These are phyloP conservation scores for Inga oerstediana DNA, from an alignment of 306 rosid genomes.

Conservation along the genomic window DNA sequence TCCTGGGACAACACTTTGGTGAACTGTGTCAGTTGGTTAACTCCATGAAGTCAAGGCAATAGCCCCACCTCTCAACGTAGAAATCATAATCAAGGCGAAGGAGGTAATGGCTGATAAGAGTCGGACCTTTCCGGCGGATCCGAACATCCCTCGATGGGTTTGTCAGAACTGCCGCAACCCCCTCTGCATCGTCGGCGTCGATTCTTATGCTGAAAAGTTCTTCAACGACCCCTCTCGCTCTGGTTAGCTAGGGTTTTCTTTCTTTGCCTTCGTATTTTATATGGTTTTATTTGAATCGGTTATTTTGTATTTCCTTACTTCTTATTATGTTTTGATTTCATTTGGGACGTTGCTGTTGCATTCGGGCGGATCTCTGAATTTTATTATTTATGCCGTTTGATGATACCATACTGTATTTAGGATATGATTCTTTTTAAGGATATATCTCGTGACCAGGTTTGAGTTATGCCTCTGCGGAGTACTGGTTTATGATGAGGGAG, in stretches of 20 bases:
- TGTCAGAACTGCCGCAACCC: conserved; percentile 93
- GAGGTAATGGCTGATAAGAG: conserved; percentile 53
- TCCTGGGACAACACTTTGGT: not conserved
- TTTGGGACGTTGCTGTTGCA: not conserved
- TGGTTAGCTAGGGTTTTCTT: conserved; percentile 51
- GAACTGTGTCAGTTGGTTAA: not conserved
- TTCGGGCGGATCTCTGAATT: not conserved
- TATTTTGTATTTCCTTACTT: not conserved
- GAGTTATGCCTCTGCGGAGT: not conserved
- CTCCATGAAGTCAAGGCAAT: not conserved
- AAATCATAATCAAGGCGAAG: not conserved
- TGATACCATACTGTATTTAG: not conserved
- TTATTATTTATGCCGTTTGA: not conserved
- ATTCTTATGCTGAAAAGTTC: conserved; percentile 85
- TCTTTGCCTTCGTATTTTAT: not conserved
- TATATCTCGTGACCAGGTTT: not conserved
- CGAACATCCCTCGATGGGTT: conserved; percentile 77
- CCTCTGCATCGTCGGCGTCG: conserved; percentile 86
- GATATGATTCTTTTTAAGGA: not conserved
- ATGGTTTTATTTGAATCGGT: not conserved
- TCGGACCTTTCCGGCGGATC: conserved; percentile 79
- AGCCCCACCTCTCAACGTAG: not conserved
- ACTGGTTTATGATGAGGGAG: conserved; percentile 5
- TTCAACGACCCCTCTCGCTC: conserved; percentile 77
- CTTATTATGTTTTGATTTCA: not conserved